Percentiles rank a stretch among this genome's conserved stretches.
These are phyloP conservation scores for Yarrowia sp. DNA, from an alignment of 805 yeast species.

Conservation along the genomic window DNA sequence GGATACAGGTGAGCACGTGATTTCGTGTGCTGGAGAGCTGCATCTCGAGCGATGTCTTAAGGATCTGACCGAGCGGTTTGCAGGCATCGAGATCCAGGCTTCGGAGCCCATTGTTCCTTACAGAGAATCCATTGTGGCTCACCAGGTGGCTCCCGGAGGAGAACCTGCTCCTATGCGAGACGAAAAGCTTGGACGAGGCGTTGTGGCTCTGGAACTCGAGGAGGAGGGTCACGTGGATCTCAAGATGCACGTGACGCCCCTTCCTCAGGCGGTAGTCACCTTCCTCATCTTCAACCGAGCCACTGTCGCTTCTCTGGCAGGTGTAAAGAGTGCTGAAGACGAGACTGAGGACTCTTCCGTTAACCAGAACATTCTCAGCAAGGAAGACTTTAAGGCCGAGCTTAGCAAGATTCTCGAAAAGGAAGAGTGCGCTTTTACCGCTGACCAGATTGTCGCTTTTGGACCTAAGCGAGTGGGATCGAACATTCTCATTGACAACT, in stretches of 20 bases:
- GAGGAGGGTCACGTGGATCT: constrained; percentile 55
- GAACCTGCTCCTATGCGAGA: constrained; percentile 37
- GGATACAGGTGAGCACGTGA: constrained; percentile 90
- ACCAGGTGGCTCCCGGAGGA: constrained; percentile 52
- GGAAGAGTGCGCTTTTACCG: constrained; percentile 32
- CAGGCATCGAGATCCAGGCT: constrained; percentile 82
- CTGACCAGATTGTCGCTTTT: constrained; percentile 62
- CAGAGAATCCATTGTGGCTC: constrained; percentile 75
- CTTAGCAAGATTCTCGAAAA: constrained; percentile 12
- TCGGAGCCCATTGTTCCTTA: constrained; percentile 96
- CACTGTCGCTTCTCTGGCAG: constrained; percentile 41
- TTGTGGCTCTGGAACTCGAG: constrained; percentile 54
- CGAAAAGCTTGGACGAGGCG: constrained; percentile 41
- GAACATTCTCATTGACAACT: constrained; percentile 68
- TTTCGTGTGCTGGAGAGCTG: constrained; percentile 95
- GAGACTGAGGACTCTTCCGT: constrained; percentile 45
- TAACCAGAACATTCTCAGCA: constrained; percentile 42
- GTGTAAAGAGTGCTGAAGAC: constrained; percentile 44
- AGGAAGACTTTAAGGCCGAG: constrained; percentile 11
- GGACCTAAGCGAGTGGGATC: constrained; percentile 83
- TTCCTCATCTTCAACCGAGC: constrained; percentile 17
- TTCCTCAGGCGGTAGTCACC: constrained; percentile 57
- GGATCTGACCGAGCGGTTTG: constrained; percentile 89
- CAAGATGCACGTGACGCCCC: constrained; percentile 57
- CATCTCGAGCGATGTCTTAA: constrained; percentile 94